Conservation (phyloP, 345 rosid species). For the Moricandia moricandioides region DNA sequence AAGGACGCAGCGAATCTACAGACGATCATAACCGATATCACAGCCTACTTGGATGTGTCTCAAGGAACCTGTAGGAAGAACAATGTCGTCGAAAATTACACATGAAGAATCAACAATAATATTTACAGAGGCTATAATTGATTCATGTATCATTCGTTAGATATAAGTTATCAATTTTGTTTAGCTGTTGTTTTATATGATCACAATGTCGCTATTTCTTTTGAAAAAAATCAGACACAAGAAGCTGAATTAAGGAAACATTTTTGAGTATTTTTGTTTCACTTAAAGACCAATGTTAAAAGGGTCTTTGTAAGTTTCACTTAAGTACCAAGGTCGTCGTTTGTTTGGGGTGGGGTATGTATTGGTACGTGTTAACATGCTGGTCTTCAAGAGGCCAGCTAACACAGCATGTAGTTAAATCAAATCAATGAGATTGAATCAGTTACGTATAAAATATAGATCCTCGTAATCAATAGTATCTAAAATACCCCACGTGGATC, state of each 20-base stretch:
- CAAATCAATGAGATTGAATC: neutral
- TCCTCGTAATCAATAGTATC: neutral
- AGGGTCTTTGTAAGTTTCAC: neutral
- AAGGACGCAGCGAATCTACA: slow-evolving; percentile 46
- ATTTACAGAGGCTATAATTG: neutral
- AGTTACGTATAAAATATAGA: neutral
- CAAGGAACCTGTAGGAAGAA: slow-evolving; percentile 67
- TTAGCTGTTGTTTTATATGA: neutral
- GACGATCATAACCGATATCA: slow-evolving; percentile 45
- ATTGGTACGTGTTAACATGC: neutral
- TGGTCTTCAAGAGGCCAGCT: neutral
- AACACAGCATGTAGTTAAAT: neutral
- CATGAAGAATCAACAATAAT: slow-evolving; percentile 36
- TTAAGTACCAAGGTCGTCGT: neutral
- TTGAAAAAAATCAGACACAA: neutral
- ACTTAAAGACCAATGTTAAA: neutral
- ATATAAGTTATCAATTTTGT: neutral
- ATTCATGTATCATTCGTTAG: neutral
- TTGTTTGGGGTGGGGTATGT: neutral
- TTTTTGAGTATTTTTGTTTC: neutral
- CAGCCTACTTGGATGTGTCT: slow-evolving; percentile 60
- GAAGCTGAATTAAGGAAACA: neutral
- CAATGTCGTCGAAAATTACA: slow-evolving; percentile 46
- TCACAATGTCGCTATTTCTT: too few species aligned
- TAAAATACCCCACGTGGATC: neutral